Evolutionary conservation across 352 stramenopile species (phyloP).

Genomic region (Phytopythium helicoides): DNA sequence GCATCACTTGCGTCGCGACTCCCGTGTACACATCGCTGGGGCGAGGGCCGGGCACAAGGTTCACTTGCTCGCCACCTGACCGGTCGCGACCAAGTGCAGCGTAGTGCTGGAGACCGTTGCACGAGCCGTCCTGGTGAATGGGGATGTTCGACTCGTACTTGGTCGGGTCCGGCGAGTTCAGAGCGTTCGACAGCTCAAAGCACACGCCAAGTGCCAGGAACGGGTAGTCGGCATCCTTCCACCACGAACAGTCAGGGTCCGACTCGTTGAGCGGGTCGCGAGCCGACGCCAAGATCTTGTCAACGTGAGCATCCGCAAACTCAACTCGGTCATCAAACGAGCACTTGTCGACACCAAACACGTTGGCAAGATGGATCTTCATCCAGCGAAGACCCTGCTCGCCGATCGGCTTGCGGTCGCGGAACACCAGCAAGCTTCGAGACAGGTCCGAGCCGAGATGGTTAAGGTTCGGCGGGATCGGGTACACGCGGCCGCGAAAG

Average conservation of each 20-base stretch:
- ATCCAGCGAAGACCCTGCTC: slow-evolving; percentile 96
- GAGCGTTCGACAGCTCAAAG: slow-evolving; percentile 94
- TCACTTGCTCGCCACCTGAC: slow-evolving; percentile 95
- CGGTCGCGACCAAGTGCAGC: slow-evolving; percentile 95
- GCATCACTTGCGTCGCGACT: slow-evolving; percentile 86
- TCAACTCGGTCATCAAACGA: slow-evolving; percentile 96
- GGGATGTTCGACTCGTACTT: slow-evolving; percentile 95
- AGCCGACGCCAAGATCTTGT: slow-evolving; percentile 92
- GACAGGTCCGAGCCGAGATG: slow-evolving; percentile 99
- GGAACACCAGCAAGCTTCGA: slow-evolving; percentile 95
- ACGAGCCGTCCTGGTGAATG: slow-evolving; percentile 98
- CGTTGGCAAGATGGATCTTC: slow-evolving; percentile 96
- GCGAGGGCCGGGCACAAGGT: slow-evolving; percentile 92
- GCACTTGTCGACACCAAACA: slow-evolving; percentile 91
- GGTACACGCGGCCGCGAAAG: slow-evolving; percentile 98
- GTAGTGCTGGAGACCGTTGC: slow-evolving; percentile 99
- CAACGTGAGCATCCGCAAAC: slow-evolving; percentile 93
- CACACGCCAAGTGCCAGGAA: slow-evolving; percentile 98
- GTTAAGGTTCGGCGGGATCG: slow-evolving; percentile 98
- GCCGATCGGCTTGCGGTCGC: slow-evolving; percentile 93
- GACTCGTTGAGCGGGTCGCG: slow-evolving; percentile 87
- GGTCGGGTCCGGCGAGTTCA: slow-evolving; percentile 92
- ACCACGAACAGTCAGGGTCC: slow-evolving; percentile 78
- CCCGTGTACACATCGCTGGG: slow-evolving; percentile 98
- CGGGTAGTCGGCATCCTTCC: slow-evolving; percentile 96